Evolutionary conservation across 2,329 filamentous ascomycete genomes (phyloP).

Genomic region (Fusarium dimerum): DNA sequence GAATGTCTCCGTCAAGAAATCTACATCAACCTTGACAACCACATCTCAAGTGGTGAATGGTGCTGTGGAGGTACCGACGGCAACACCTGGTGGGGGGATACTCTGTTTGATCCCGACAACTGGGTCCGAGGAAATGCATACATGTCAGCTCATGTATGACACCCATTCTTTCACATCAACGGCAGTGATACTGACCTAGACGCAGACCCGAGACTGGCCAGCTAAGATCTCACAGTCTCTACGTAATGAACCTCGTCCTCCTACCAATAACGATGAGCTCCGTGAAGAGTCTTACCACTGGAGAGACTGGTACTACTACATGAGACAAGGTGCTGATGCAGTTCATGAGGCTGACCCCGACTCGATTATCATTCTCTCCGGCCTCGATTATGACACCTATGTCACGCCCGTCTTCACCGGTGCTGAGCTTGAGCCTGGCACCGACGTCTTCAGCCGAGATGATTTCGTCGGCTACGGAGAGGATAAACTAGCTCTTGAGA

Average conservation of each 20-base stretch:
- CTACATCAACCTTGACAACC: constrained; percentile 59
- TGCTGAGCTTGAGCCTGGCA: background rate
- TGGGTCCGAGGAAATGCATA: constrained; percentile 60
- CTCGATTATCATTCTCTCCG: constrained; percentile 57
- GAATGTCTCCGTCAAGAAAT: constrained; percentile 55
- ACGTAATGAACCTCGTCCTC: constrained; percentile 50
- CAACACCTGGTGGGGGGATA: constrained; percentile 61
- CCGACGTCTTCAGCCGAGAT: background rate
- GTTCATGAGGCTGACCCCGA: constrained; percentile 51
- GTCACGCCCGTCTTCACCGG: background rate
- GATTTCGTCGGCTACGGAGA: background rate
- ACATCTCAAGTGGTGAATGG: constrained; percentile 57
- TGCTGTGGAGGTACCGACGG: constrained; percentile 55
- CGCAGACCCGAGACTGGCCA: constrained; percentile 42
- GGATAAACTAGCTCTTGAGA: background rate
- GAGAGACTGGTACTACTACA: constrained; percentile 52
- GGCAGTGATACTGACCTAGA: background rate
- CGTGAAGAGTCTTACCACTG: constrained; percentile 47
- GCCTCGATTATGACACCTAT: constrained; percentile 49
- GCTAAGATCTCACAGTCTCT: constrained; percentile 48
- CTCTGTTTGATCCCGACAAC: constrained; percentile 55
- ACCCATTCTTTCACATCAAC: background rate
- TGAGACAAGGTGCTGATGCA: constrained; percentile 45
- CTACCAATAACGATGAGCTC: background rate
- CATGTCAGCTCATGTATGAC: constrained; percentile 50